Evolutionary conservation across 352 stramenopile species (phyloP).

Genomic region (Blastocystis sp.): DNA sequence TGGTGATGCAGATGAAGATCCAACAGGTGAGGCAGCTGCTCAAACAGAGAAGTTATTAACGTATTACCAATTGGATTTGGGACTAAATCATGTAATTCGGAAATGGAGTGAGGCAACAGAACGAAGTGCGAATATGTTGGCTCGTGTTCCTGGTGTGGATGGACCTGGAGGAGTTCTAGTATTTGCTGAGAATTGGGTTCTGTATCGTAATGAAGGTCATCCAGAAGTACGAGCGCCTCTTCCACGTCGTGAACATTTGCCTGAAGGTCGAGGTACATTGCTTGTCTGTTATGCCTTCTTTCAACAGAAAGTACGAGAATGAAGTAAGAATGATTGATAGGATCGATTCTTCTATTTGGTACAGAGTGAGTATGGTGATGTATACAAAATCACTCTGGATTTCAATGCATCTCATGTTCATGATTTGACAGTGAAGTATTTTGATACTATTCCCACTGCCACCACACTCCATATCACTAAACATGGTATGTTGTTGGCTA

Average conservation of each 20-base stretch:
- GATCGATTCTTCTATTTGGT: slow-evolving; percentile 90
- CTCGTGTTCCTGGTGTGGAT: slow-evolving; percentile 71
- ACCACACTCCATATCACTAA: slow-evolving; percentile 92
- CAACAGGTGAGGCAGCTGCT: slow-evolving; percentile 68
- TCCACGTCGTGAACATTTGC: slow-evolving; percentile 73
- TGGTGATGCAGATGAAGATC: slow-evolving; percentile 71
- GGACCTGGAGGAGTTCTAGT: slow-evolving; percentile 87
- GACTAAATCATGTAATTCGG: slow-evolving; percentile 95
- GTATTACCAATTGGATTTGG: slow-evolving; percentile 97
- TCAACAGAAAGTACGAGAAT: slow-evolving; percentile 73
- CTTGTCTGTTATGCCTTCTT: slow-evolving; percentile 84
- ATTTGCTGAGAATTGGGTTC: slow-evolving; percentile 86
- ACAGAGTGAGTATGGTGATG: slow-evolving; percentile 92
- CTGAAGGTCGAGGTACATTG: slow-evolving; percentile 74
- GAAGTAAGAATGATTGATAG: background rate
- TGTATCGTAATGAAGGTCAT: slow-evolving; percentile 91
- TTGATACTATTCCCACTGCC: slow-evolving; percentile 84
- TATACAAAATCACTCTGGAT: slow-evolving; percentile 92
- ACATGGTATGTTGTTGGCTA: slow-evolving; percentile 87
- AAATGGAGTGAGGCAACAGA: slow-evolving; percentile 81
- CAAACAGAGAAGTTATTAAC: slow-evolving; percentile 84
- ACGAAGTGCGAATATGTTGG: slow-evolving; percentile 84
- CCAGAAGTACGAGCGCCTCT: slow-evolving; percentile 68
- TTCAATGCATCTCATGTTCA: slow-evolving; percentile 71
- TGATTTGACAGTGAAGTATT: slow-evolving; percentile 72